These are phyloP conservation scores for Afroboletus lepidellus DNA, from an alignment of 1,284 basidiomycete genomes.

Conservation along the genomic window DNA sequence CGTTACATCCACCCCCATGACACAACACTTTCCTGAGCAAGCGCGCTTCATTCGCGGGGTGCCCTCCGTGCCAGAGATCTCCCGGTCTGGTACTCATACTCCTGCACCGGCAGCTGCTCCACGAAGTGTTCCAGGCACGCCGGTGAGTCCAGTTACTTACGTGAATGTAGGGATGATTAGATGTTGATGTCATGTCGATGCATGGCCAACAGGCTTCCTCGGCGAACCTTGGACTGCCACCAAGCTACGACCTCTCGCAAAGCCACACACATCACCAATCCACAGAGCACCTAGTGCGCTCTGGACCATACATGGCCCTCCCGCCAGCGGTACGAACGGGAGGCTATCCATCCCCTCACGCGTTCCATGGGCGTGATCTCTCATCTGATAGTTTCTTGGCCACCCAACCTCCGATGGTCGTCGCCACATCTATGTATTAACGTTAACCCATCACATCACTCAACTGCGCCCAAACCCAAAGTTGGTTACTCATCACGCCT, in stretches of 20 bases:
- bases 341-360: slow-evolving; percentile 10
- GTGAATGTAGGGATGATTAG: not conserved
- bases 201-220: slow-evolving; percentile 10
- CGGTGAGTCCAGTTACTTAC: slow-evolving; percentile 18
- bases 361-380: slow-evolving; percentile 21
- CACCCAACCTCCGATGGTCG: slow-evolving; percentile 29
- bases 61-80: slow-evolving; percentile 5
- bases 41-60: slow-evolving; percentile 1
- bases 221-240: slow-evolving; percentile 18
- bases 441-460: slow-evolving; percentile 7
- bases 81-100: not conserved
- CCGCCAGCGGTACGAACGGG: slow-evolving; percentile 18
- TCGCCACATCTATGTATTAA: slow-evolving; percentile 20
- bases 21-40: slow-evolving; percentile 11
- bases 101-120: not conserved
- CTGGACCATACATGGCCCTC: slow-evolving; percentile 3
- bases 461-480: slow-evolving; percentile 3
- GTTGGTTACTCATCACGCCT: not conserved
- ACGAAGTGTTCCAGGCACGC: slow-evolving; percentile 6
- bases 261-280: slow-evolving; percentile 3
- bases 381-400: slow-evolving; percentile 29
- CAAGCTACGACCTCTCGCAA: slow-evolving; percentile 24
- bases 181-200: not conserved
- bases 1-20: slow-evolving; percentile 16
- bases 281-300: slow-evolving; percentile 5